Evolutionary conservation across 306 rosid genomes (phyloP).

Genomic region (Quillaja saponaria): DNA sequence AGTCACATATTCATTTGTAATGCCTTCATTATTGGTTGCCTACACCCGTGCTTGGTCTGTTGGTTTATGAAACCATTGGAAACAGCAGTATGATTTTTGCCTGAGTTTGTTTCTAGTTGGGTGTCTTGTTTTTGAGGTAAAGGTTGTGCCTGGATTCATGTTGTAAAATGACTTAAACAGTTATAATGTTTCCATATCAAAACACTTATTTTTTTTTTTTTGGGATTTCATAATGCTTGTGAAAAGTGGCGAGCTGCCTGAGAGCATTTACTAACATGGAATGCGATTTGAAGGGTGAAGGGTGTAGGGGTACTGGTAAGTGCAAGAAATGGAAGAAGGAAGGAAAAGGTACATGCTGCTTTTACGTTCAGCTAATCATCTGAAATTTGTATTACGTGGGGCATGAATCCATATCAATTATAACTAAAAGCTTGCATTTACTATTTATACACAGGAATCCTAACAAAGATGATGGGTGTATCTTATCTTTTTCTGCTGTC

Average conservation of each 20-base stretch:
- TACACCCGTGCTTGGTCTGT: conserved; percentile 32
- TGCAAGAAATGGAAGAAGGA: background rate
- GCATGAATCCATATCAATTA: too few species aligned
- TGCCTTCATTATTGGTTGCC: conserved; percentile 24
- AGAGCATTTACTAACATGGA: too few species aligned
- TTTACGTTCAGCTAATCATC: background rate
- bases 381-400: background rate
- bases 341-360: background rate
- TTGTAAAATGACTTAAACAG: conserved; percentile 20
- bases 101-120: conserved; percentile 38
- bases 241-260: background rate
- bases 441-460: background rate
- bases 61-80: conserved; percentile 36
- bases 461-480: background rate
- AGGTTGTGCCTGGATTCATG: conserved; percentile 21
- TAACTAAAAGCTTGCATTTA: background rate
- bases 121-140: conserved; percentile 31
- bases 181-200: conserved; percentile 2
- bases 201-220: conserved; percentile 16
- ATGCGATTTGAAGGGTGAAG: conserved; percentile 11
- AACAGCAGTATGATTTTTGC: conserved; percentile 26
- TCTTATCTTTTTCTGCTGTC: background rate
- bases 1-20: conserved; percentile 37
- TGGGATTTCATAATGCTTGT: conserved; percentile 9
- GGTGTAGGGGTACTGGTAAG: too few species aligned